Percentiles rank a stretch among this genome's conserved stretches.
phyloP scores from a whole-genome alignment of 176 grass and related monocot species.

The Thinopyrum elongatum region DNA sequence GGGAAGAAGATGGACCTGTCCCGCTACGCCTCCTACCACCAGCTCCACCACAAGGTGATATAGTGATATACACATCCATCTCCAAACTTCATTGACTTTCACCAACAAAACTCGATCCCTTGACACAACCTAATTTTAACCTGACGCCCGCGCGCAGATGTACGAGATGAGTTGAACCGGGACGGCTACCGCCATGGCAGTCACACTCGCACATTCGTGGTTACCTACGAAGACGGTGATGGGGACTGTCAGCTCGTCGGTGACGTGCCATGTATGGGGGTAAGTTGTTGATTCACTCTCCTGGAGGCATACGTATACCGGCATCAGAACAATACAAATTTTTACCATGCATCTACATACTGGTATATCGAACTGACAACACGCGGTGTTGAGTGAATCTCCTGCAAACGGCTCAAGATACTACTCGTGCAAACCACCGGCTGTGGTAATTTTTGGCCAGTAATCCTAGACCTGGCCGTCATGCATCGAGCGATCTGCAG shows the following conservation, averaged over 20 bases:
- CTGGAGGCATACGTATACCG: no score
- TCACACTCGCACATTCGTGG: not conserved
- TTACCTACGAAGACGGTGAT: conserved; percentile 68
- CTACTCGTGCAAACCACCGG: no score
- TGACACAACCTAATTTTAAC: no score
- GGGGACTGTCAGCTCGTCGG: conserved; percentile 76
- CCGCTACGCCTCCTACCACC: conserved; percentile 50
- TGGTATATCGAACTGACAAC: not conserved
- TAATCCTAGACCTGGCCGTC: not conserved
- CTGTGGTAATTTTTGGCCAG: no score
- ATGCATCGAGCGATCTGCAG: not conserved
- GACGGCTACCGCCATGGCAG: no score
- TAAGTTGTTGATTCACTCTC: not conserved
- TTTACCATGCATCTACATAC: no score
- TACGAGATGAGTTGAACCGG: no score
- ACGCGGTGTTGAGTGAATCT: not conserved
- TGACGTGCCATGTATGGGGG: conserved; percentile 75
- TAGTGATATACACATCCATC: no score
- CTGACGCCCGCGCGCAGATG: no score
- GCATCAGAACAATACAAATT: no score
- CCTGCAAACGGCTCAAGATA: conserved; percentile 68
- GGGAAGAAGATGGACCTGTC: conserved; percentile 76
- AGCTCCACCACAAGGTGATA: conserved; percentile 31
- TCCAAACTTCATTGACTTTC: no score
- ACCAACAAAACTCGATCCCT: no score